Conservation (phyloP, 768 basidiomycete species). For the Calvatia gigantea region DNA sequence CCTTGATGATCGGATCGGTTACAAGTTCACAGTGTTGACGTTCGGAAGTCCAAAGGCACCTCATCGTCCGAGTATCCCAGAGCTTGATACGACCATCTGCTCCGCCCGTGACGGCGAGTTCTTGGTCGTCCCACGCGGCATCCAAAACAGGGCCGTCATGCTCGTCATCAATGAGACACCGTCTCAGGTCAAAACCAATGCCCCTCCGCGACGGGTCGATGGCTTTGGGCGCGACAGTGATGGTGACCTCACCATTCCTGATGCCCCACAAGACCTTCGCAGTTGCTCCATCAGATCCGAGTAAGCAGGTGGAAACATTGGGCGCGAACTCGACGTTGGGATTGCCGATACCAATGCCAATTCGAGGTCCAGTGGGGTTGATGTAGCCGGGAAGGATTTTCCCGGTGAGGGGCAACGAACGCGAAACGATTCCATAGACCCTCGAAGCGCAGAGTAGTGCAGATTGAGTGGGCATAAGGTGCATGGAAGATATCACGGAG, state of each 20-base stretch:
- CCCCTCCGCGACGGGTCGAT: slow-evolving; percentile 51
- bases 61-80: slow-evolving; percentile 57
- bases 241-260: slow-evolving; percentile 60
- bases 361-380: slow-evolving; percentile 55
- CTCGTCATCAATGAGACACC: slow-evolving; percentile 52
- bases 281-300: slow-evolving; percentile 61
- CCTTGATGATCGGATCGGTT: slow-evolving; percentile 48
- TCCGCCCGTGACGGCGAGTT: slow-evolving; percentile 47
- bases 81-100: slow-evolving; percentile 69
- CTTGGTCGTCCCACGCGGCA: slow-evolving; percentile 44
- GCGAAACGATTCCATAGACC: slow-evolving; percentile 66
- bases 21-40: slow-evolving; percentile 28
- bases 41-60: slow-evolving; percentile 65
- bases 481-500: slow-evolving; percentile 52
- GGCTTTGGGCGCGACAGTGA: slow-evolving; percentile 52
- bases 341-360: slow-evolving; percentile 63
- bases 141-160: slow-evolving; percentile 62
- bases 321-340: slow-evolving; percentile 75
- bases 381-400: slow-evolving; percentile 69
- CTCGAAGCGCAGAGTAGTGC: slow-evolving; percentile 62
- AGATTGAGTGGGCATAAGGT: slow-evolving; percentile 55
- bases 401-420: slow-evolving; percentile 68
- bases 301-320: slow-evolving; percentile 54
- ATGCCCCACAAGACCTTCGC: slow-evolving; percentile 76
- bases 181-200: slow-evolving; percentile 39